Evolutionary conservation across 2,329 filamentous ascomycete genomes (phyloP), one percentile per base, ranked within the genome.

Genomic region (Fonsecaea monophora): DNA sequence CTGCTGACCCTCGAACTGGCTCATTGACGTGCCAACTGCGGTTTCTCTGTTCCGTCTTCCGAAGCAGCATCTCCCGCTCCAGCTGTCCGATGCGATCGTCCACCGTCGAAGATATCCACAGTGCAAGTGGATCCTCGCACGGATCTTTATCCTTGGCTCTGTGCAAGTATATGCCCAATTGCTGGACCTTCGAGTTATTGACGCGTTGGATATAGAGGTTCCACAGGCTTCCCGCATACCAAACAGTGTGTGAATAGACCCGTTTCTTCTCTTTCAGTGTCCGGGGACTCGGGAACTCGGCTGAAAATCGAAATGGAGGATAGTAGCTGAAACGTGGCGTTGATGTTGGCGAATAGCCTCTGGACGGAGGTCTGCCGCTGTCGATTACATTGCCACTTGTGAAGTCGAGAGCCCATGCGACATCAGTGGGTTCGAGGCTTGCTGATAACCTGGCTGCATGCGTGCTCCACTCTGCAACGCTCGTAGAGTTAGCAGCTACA

Each of bases 181-280:
- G 85, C 10, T 84, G 83, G 61, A 81, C 84, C 69, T 86, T 85
- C 1, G 81, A 79, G 0, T 82, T 84, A 8, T 83, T 81, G 1
- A 86, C 83, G 67, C 86, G 86, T 71, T 87, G 85, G 10, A 87
- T 86, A 73, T 87, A 87, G n/a, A 87, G 84, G 70, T 87, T 87
- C 85, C 85, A 87, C 15, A 86, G 76, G 18, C 81, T 84, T 2
- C 85, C 85, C 3, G 85, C 85, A 67, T 87, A 87, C 71, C 85
- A 87, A 4, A 87, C 84, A 2, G 85, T 87, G 37, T 84, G 81
- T 10, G 82, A 85, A 73, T 87, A 87, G 8, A 87, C 83, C 0
- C 85, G 78, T 73, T 86, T 87, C 77, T 85, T 86, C 72, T 87
- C 85, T 66, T 86, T 87, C 30, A 87, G 76, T 6, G 82, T 79